Percentiles rank a stretch among this genome's conserved stretches.
Evolutionary conservation across 345 rosid species (phyloP).

Genomic region (Salix arbutifolia): DNA sequence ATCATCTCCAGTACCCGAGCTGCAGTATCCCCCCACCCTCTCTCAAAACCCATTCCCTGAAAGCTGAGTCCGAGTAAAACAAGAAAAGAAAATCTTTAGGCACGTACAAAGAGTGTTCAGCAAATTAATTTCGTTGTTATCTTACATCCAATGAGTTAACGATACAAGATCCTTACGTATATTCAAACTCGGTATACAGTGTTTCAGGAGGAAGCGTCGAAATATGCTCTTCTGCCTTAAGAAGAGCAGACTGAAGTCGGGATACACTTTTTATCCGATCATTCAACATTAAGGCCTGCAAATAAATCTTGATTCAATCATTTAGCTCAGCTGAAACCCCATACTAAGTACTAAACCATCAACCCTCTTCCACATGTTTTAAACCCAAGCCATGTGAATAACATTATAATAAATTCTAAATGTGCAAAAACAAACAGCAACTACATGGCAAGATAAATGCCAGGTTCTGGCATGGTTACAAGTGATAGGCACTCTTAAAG

Average conservation of each 20-base stretch:
- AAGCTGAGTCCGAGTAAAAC: conserved; percentile 30
- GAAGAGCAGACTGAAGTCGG: conserved; percentile 58
- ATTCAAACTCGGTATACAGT: conserved; percentile 73
- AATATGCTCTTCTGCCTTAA: conserved; percentile 85
- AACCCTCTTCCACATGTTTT: neutral
- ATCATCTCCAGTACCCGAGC: conserved; percentile 64
- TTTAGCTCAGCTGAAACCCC: conserved; percentile 5
- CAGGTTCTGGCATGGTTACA: neutral
- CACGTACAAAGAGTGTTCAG: neutral
- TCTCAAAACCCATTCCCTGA: conserved; percentile 97
- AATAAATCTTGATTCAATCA: conserved; percentile 10
- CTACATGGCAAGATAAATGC: neutral
- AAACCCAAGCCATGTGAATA: neutral
- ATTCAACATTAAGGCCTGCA: conserved; percentile 88
- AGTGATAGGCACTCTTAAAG: neutral
- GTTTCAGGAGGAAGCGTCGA: conserved; percentile 66
- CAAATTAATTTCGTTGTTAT: neutral
- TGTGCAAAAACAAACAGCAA: neutral
- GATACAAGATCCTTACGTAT: conserved; percentile 31
- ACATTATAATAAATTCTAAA: neutral
- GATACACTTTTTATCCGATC: conserved; percentile 66
- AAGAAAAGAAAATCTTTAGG: neutral
- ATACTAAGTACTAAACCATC: neutral
- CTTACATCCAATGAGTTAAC: neutral
- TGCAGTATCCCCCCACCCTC: conserved; percentile 99